These are phyloP conservation scores for Lolium multiflorum DNA, from an alignment of 176 grass and related monocot species.

Conservation along the genomic window DNA sequence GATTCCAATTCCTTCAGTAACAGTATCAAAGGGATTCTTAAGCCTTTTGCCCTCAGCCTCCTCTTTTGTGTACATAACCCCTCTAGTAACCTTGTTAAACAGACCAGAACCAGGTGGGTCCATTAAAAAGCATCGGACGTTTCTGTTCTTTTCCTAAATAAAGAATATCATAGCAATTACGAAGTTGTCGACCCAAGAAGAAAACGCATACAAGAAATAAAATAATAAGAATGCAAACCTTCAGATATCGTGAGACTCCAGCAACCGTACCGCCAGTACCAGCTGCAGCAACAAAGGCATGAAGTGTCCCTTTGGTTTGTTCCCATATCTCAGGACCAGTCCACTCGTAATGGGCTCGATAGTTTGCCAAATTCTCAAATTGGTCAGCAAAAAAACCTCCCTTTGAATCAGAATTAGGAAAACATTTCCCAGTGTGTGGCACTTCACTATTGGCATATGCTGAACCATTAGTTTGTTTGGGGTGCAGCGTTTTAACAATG, in stretches of 20 bases:
- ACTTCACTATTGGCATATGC: conserved; percentile 38
- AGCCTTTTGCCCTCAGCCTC: conserved; percentile 93
- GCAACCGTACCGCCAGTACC: conserved; percentile 95
- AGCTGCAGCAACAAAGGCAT: conserved; percentile 90
- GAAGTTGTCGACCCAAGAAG: conserved; percentile 25
- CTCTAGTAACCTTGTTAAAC: conserved; percentile 96
- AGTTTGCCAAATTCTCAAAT: conserved; percentile 97
- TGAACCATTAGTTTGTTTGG: conserved; percentile 43
- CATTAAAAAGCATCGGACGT: conserved; percentile 88
- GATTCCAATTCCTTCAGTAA: conserved; percentile 98
- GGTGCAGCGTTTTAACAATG: conserved; percentile 24
- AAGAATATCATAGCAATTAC: conserved; percentile 8
- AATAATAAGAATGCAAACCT: conserved; percentile 59
- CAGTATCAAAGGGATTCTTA: conserved; percentile 95
- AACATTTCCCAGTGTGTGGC: not conserved
- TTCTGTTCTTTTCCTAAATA: conserved; percentile 81
- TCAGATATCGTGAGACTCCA: conserved; percentile 87
- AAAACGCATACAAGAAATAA: conserved; percentile 41
- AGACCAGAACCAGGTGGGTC: conserved; percentile 92
- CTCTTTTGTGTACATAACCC: conserved; percentile 96
- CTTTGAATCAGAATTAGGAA: conserved; percentile 52
- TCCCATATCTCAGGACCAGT: conserved; percentile 98
- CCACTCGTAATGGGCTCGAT: conserved; percentile 86
- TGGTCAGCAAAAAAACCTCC: conserved; percentile 96
- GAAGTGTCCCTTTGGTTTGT: conserved; percentile 66